phyloP scores from a whole-genome alignment of 257 asterid species.

The Salvia rosmarinus region DNA sequence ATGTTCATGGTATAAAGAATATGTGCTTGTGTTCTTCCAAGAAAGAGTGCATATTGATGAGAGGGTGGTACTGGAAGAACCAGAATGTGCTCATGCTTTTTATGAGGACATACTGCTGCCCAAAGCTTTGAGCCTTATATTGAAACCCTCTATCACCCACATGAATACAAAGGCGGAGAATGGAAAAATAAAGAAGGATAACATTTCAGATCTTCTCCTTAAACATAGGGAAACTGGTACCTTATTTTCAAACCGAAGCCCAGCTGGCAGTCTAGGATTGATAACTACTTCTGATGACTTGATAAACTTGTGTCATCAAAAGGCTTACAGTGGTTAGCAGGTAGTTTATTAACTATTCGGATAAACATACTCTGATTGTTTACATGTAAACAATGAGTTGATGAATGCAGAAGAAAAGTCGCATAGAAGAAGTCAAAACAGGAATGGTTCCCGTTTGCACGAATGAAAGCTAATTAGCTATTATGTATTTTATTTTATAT shows the following conservation, averaged over 20 bases:
- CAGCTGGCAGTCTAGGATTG: constrained; percentile 19
- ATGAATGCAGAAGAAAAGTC: neutral
- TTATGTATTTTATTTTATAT: no score
- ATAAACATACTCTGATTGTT: neutral
- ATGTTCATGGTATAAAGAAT: neutral
- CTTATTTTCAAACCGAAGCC: neutral
- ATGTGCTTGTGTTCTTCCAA: neutral
- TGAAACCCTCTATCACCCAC: neutral
- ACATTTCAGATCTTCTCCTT: neutral
- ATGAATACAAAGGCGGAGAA: neutral
- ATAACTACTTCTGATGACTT: neutral
- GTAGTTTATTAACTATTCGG: neutral
- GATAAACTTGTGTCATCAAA: neutral
- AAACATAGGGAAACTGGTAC: constrained; percentile 5
- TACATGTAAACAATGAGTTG: constrained; percentile 4
- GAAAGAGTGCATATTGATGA: constrained; percentile 3
- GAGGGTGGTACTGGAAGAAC: neutral
- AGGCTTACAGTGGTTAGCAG: constrained; percentile 17
- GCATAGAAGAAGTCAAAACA: neutral
- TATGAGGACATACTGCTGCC: neutral
- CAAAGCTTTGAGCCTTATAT: neutral
- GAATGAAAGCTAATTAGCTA: constrained; percentile 5
- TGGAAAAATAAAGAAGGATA: neutral
- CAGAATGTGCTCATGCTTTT: neutral
- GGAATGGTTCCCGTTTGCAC: neutral